phyloP scores from a whole-genome alignment of 2,329 filamentous ascomycete genomes.

The Colletotrichum sp. region DNA sequence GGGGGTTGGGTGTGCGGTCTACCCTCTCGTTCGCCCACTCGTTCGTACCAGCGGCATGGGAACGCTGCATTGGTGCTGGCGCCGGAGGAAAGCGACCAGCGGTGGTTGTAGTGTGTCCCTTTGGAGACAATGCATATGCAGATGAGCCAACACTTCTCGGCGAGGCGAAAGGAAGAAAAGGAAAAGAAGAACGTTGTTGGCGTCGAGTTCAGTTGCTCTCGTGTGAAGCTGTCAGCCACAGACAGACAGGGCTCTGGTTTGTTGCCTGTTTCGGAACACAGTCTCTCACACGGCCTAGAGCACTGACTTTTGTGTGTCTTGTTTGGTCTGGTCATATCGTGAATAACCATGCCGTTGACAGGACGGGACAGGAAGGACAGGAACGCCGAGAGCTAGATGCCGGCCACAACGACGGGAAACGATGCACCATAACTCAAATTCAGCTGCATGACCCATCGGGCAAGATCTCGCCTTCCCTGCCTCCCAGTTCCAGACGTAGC shows the following conservation, averaged over 20 bases:
- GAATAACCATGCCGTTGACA: neutral
- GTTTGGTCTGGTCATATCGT: neutral
- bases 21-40: neutral
- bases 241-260: neutral
- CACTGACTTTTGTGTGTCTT: neutral
- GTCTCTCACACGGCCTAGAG: neutral
- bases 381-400: neutral
- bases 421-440: slow-evolving; percentile 20
- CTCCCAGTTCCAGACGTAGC: neutral
- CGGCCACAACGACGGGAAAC: neutral
- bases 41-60: neutral
- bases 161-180: neutral
- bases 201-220: neutral
- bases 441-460: slow-evolving; percentile 12
- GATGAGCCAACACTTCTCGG: neutral
- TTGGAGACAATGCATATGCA: neutral
- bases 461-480: neutral
- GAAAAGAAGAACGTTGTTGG: neutral
- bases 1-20: neutral
- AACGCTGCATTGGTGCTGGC: slow-evolving; percentile 4
- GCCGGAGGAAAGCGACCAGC: slow-evolving; percentile 11
- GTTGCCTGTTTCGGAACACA: slow-evolving; percentile 2
- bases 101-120: neutral
- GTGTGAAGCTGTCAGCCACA: neutral
- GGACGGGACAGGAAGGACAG: neutral